Percentiles rank a stretch among this genome's conserved stretches.
phyloP scores from a whole-genome alignment of 495 filamentous ascomycete genomes.

The Peziza echinospora region DNA sequence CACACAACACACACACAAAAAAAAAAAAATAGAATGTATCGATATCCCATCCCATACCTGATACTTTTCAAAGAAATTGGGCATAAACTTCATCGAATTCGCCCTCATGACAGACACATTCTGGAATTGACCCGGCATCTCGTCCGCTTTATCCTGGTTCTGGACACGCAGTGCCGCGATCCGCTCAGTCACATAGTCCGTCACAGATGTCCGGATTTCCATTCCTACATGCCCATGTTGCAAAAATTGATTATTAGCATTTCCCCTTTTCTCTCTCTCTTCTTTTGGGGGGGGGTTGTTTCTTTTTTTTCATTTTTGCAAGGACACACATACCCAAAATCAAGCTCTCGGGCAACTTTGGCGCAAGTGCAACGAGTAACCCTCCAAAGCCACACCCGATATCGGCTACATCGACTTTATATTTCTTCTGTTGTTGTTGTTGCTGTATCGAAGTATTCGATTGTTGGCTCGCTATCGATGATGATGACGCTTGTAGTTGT shows the following conservation, averaged over 20 bases:
- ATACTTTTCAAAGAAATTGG: constrained; percentile 77
- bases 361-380: constrained; percentile 64
- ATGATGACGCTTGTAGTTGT: too few relatives aligned
- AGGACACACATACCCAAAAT: constrained; percentile 35
- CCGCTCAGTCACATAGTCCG: constrained; percentile 68
- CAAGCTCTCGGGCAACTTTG: constrained; percentile 56
- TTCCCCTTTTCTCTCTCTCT: too few relatives aligned
- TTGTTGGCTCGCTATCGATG: too few relatives aligned
- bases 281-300: too few relatives aligned
- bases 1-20: too few relatives aligned
- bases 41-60: too few relatives aligned
- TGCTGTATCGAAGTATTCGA: too few relatives aligned
- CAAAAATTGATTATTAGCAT: background rate
- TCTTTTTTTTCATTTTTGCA: background rate
- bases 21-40: too few relatives aligned
- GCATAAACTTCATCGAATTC: constrained; percentile 96
- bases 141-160: constrained; percentile 19
- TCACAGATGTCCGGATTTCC: constrained; percentile 77
- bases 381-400: constrained; percentile 95
- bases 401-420: constrained; percentile 70
- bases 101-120: constrained; percentile 72
- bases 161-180: constrained; percentile 60
- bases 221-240: constrained; percentile 27
- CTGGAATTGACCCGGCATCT: constrained; percentile 36
- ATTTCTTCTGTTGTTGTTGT: constrained; percentile 30